Evolutionary conservation across 192 early-diverging fungal species (phyloP).

Genomic region (Backusella parvicylindrica): DNA sequence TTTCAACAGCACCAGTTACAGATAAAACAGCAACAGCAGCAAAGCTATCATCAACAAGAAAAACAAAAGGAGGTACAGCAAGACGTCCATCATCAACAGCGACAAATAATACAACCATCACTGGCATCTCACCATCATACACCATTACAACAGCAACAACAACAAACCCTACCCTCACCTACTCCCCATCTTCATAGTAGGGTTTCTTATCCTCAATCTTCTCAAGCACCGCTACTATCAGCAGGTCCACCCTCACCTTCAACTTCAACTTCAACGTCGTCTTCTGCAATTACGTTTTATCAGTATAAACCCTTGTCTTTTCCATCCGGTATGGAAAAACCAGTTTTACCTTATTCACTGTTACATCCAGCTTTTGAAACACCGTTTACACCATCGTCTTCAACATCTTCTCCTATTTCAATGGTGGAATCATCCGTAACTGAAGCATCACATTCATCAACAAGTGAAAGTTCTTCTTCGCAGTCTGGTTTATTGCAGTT

Average conservation of each 20-base stretch:
- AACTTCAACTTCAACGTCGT: neutral
- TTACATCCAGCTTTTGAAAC: slow-evolving; percentile 4
- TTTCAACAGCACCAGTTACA: neutral
- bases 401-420: neutral
- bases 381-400: neutral
- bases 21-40: neutral
- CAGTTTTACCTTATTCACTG: slow-evolving; percentile 13
- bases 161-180: neutral
- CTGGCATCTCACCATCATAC: neutral
- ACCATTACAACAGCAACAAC: neutral
- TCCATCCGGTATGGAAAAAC: neutral
- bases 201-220: neutral
- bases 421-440: neutral
- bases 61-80: neutral
- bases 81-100: neutral
- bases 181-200: neutral
- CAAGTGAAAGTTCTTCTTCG: neutral
- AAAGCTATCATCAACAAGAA: neutral
- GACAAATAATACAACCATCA: neutral
- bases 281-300: slow-evolving; percentile 8
- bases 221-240: neutral
- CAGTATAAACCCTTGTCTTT: slow-evolving; percentile 20
- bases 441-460: neutral
- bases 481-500: slow-evolving; percentile 13
- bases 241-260: neutral